phyloP scores from a whole-genome alignment of 495 filamentous ascomycete genomes.

The Hypoxylon fuscum region DNA sequence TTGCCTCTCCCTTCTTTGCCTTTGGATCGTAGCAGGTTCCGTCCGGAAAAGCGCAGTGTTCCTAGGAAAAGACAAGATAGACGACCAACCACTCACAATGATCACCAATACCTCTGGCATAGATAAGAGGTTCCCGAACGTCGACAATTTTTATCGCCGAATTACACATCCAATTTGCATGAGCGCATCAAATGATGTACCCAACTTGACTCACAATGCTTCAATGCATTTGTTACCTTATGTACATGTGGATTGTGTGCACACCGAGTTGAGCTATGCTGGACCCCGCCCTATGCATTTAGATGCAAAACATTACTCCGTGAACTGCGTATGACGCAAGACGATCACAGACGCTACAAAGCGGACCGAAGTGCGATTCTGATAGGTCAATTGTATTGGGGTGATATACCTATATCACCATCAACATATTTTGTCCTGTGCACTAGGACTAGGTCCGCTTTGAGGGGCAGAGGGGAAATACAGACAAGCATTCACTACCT shows the following conservation, averaged over 20 bases:
- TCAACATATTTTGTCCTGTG: slow-evolving; percentile 14
- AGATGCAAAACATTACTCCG: slow-evolving; percentile 37
- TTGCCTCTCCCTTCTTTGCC: slow-evolving; percentile 11
- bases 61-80: background rate
- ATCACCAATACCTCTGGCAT: background rate
- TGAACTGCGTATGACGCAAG: slow-evolving; percentile 42
- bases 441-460: slow-evolving; percentile 1
- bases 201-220: slow-evolving; percentile 15
- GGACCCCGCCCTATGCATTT: slow-evolving; percentile 19
- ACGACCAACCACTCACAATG: slow-evolving; percentile 7
- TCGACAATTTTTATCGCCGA: slow-evolving; percentile 2
- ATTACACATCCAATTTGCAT: slow-evolving; percentile 15
- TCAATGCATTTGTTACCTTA: slow-evolving; percentile 16
- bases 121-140: slow-evolving; percentile 12
- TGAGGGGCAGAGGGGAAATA: background rate
- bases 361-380: slow-evolving; percentile 27
- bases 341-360: slow-evolving; percentile 26
- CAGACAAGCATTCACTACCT: slow-evolving; percentile 14
- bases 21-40: slow-evolving; percentile 46
- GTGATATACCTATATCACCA: slow-evolving; percentile 18
- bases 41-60: slow-evolving; percentile 20
- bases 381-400: slow-evolving; percentile 42
- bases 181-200: background rate
- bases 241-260: slow-evolving; percentile 2
- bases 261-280: slow-evolving; percentile 6